Evolutionary conservation across 1,284 basidiomycete species (phyloP).

Genomic region (Pterula multifida): DNA sequence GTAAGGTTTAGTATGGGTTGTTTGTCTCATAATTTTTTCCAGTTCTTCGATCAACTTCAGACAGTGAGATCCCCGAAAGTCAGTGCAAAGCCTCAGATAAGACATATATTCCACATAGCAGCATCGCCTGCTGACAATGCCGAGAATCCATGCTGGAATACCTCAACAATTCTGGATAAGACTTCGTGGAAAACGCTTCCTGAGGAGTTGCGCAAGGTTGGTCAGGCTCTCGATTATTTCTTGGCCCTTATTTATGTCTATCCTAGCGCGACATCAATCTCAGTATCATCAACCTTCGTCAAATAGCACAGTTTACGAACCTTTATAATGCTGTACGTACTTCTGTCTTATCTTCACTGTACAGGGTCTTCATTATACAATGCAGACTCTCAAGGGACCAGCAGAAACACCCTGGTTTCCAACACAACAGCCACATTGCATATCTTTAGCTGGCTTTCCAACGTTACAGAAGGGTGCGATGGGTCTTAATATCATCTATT

Average conservation of each 20-base stretch:
- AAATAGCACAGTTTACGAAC: slow-evolving; percentile 35
- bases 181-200: slow-evolving; percentile 56
- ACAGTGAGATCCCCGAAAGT: slow-evolving; percentile 11
- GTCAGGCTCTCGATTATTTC: not conserved
- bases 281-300: slow-evolving; percentile 35
- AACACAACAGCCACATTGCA: slow-evolving; percentile 29
- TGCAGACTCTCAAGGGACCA: slow-evolving; percentile 24
- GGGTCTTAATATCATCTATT: slow-evolving; percentile 10
- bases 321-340: slow-evolving; percentile 37
- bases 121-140: slow-evolving; percentile 41
- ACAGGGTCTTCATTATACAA: slow-evolving; percentile 5
- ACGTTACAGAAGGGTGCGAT: not conserved
- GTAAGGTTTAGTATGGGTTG: not conserved
- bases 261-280: slow-evolving; percentile 50
- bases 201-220: slow-evolving; percentile 48
- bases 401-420: slow-evolving; percentile 43
- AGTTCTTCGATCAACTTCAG: slow-evolving; percentile 46
- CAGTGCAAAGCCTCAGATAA: slow-evolving; percentile 18
- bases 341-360: not conserved
- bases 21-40: not conserved
- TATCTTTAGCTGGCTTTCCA: slow-evolving; percentile 36
- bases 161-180: slow-evolving; percentile 35
- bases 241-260: slow-evolving; percentile 5
- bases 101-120: slow-evolving; percentile 53
- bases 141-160: slow-evolving; percentile 44